Conservation (phyloP, 108 stramenopile species). For the Cyclotella kingstonii region DNA sequence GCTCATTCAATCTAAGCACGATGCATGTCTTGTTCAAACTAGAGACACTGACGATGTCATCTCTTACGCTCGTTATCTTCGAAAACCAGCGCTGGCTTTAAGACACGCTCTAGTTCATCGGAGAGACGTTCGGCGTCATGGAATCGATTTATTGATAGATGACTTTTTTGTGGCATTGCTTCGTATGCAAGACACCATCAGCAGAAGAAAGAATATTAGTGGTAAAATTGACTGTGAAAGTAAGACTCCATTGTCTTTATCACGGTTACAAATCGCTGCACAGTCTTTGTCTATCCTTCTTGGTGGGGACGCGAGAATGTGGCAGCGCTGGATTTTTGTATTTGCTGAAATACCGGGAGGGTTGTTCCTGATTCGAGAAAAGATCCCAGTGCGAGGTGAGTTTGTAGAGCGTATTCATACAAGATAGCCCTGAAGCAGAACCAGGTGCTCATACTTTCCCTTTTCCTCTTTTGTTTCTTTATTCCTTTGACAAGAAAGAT, state of each 20-base stretch:
- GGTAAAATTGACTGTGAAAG: no score
- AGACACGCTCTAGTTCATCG: constrained; percentile 54
- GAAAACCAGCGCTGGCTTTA: constrained; percentile 62
- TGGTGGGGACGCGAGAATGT: constrained; percentile 61
- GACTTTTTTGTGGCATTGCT: constrained; percentile 61
- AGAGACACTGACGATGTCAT: constrained; percentile 78
- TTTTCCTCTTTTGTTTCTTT: not conserved
- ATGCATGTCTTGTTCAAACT: constrained; percentile 49
- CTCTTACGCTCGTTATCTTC: constrained; percentile 49
- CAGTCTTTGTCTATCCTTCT: constrained; percentile 65
- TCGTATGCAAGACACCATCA: constrained; percentile 15
- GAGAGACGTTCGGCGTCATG: constrained; percentile 54
- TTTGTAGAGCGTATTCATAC: not conserved
- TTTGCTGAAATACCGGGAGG: constrained; percentile 70
- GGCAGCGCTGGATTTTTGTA: constrained; percentile 67
- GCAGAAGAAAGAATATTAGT: no score
- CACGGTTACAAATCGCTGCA: constrained; percentile 70
- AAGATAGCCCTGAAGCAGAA: not conserved
- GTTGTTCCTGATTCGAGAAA: constrained; percentile 64
- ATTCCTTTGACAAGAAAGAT: constrained; percentile 46
- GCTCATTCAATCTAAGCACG: constrained; percentile 47
- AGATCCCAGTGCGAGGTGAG: constrained; percentile 77
- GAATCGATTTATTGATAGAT: constrained; percentile 55
- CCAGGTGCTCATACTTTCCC: not conserved
- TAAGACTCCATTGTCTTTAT: constrained; percentile 49